Base-by-base conservation (phyloP, 2,329 filamentous ascomycete species). In the Neocatenulostroma microsporum region DNA sequence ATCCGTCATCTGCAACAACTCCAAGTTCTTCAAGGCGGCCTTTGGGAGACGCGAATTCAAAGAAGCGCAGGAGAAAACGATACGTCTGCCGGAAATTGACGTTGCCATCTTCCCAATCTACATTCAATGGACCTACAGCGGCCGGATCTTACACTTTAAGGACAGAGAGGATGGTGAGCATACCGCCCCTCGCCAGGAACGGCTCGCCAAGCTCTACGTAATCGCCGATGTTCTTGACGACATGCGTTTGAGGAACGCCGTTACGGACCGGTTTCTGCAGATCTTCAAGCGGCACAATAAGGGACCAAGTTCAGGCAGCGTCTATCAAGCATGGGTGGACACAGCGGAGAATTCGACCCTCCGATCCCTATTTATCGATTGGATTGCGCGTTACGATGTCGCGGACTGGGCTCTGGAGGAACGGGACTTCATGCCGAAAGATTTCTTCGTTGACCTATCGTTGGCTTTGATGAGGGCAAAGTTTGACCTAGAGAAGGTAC, bases 41-140 rank as follows among this genome's bases (percentile, higher is more conserved):
- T 20, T 40, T n/a, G n/a, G 40, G 13, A 21, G 13, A 3, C 24
- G 29, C 1, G n/a, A 32, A 4, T 50, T 40, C 27, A 44, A 35
- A 8, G 47, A 48, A 24, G 26, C 23, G 1, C 14, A 37, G 15
- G 39, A 40, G 5, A 36, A 40, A 8, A 18, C 30, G 3, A 19
- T 47, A 3, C 10, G 11, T 4, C 24, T 50, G 1, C 30, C 42
- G 5, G 40, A 46, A 5, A 21, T 41, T 13, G 21, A 38, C 12
- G 11, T 23, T 1, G 29, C 37, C 1, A 20, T 15, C 9, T 46
- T 48, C 15, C 31, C 29, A 17, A 8, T 36, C 19, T 49, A 46
- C 21, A 12, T 44, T 3, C 39, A 45, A 8, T 49, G 45, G 44
- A 25, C 44, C 1, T 45, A 47, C 36, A 41, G 34, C 10, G 30